phyloP scores from a whole-genome alignment of 805 yeast species.

The Pichia gijzeniarum region DNA sequence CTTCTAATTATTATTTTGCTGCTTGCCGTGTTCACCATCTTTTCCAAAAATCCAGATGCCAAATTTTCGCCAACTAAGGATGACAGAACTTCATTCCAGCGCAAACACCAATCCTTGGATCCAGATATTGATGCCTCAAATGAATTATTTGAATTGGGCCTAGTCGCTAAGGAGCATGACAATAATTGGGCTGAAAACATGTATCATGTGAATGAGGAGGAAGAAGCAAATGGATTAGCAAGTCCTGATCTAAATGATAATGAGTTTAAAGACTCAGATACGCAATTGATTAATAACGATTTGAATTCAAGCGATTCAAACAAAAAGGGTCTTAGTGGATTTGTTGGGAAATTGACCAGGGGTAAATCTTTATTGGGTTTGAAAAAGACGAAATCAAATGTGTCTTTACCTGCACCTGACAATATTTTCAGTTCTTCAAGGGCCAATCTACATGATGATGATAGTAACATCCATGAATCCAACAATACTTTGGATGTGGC shows the following conservation, averaged over 20 bases:
- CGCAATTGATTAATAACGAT: background rate
- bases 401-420: background rate
- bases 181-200: conserved; percentile 68
- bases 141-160: conserved; percentile 68
- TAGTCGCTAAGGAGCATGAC: conserved; percentile 77
- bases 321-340: conserved; percentile 27
- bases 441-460: background rate
- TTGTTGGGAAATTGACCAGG: conserved; percentile 34
- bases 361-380: conserved; percentile 33
- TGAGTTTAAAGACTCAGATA: conserved; percentile 1
- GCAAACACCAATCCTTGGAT: conserved; percentile 15
- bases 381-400: conserved; percentile 9
- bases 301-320: background rate
- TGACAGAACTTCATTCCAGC: conserved; percentile 87
- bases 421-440: background rate
- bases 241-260: background rate
- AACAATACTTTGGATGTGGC: background rate
- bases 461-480: background rate
- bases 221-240: conserved; percentile 4
- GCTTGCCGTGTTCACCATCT: conserved; percentile 52
- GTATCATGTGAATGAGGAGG: conserved; percentile 38
- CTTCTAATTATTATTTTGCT: conserved; percentile 65
- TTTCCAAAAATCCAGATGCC: conserved; percentile 83
- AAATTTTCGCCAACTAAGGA: conserved; percentile 85
- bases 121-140: conserved; percentile 17